A percentile compares a stretch with the other conserved stretches of the same genome.
These are phyloP conservation scores for Skeletonema menzelii DNA, from an alignment of 108 stramenopile genomes.

Conservation along the genomic window DNA sequence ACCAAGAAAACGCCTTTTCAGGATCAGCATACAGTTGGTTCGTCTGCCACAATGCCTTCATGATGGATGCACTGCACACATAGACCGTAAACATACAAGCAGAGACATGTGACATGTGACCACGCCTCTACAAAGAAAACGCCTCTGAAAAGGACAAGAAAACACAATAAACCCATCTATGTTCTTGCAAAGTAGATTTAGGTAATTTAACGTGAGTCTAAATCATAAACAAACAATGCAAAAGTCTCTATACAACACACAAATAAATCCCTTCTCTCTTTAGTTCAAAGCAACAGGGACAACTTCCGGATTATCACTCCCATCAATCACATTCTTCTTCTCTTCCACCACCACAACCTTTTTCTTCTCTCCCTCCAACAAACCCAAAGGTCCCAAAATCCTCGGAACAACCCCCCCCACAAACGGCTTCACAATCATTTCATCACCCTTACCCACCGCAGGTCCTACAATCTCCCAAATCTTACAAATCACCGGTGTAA, in stretches of 20 bases:
- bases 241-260: neutral
- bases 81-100: no score
- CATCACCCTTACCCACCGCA: constrained; percentile 59
- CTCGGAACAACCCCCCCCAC: constrained; percentile 30
- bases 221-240: neutral
- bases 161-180: neutral
- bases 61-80: no score
- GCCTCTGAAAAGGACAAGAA: neutral
- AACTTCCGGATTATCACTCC: constrained; percentile 27
- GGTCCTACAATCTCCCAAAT: constrained; percentile 49
- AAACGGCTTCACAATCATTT: constrained; percentile 46
- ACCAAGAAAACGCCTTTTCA: no score
- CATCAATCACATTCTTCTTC: constrained; percentile 22
- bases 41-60: no score
- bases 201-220: neutral
- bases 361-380: constrained; percentile 14
- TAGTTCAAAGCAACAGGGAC: constrained; percentile 7
- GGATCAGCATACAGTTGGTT: no score
- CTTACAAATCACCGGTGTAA: constrained; percentile 67
- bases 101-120: no score
- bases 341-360: constrained; percentile 13
- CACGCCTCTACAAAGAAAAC: no score
- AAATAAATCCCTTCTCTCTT: neutral
- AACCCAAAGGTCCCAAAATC: constrained; percentile 21
- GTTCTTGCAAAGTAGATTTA: neutral